A percentile compares a stretch with the other conserved stretches of the same genome.
Evolutionary conservation across 345 rosid genomes (phyloP).

Genomic region (Chamaenerion angustifolium): DNA sequence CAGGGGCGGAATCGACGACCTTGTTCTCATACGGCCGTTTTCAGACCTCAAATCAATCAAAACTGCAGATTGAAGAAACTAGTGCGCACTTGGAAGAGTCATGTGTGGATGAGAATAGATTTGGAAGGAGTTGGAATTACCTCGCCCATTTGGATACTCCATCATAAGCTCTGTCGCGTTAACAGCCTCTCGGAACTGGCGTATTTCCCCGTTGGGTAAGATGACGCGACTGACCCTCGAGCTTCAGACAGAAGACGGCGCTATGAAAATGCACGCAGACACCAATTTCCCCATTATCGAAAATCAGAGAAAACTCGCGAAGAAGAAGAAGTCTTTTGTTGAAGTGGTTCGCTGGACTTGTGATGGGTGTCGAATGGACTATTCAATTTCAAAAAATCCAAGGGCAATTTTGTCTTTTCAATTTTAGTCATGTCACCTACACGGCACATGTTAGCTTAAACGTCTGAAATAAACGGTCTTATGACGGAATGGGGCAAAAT

Average conservation of each 20-base stretch:
- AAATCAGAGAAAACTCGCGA: too few species aligned
- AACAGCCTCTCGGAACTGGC: conserved; percentile 26
- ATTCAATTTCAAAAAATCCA: too few species aligned
- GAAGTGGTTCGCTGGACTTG: too few species aligned
- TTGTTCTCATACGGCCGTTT: conserved; percentile 1
- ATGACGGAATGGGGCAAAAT: too few species aligned
- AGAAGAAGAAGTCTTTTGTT: too few species aligned
- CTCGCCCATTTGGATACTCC: conserved; percentile 25
- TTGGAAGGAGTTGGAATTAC: conserved; percentile 2
- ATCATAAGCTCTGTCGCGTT: conserved; percentile 63
- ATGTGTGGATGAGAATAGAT: background rate
- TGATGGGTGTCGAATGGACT: too few species aligned
- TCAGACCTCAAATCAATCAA: too few species aligned
- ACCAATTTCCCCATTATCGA: conserved; percentile 39
- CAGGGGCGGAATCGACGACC: conserved; percentile 5
- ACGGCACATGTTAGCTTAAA: too few species aligned
- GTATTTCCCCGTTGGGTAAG: conserved; percentile 40
- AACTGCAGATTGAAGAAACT: background rate
- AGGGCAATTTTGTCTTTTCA: too few species aligned
- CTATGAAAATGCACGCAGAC: conserved; percentile 27
- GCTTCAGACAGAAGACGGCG: conserved; percentile 14
- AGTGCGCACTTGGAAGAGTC: too few species aligned
- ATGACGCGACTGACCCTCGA: conserved; percentile 31
- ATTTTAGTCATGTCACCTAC: too few species aligned
- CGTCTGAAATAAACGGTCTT: too few species aligned